phyloP scores from a whole-genome alignment of 164 flowering plant species.

The Pachysandra terminalis region DNA sequence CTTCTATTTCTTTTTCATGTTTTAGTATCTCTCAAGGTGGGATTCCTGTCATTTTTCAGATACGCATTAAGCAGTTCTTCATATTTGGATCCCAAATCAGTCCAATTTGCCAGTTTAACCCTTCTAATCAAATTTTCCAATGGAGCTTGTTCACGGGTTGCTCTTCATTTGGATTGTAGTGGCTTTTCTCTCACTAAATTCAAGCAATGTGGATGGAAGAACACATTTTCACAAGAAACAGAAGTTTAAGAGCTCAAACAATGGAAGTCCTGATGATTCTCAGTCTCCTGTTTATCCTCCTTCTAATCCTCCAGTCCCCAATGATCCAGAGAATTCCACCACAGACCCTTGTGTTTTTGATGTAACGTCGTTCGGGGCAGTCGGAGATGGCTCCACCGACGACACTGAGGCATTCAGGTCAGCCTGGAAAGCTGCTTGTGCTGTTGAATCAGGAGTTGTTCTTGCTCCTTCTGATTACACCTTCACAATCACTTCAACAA shows the following conservation, averaged over 20 bases:
- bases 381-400: constrained; percentile 77
- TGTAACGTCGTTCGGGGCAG: constrained; percentile 72
- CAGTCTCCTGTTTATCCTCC: constrained; percentile 21
- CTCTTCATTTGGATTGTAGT: constrained; percentile 19
- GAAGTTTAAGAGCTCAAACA: constrained; percentile 16
- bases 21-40: background rate
- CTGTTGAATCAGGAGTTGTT: constrained; percentile 53
- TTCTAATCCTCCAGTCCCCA: constrained; percentile 34
- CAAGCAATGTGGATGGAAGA: constrained; percentile 50
- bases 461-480: constrained; percentile 48
- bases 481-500: constrained; percentile 73
- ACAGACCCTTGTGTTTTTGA: constrained; percentile 45
- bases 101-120: background rate
- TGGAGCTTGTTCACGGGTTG: constrained; percentile 25
- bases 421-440: constrained; percentile 94
- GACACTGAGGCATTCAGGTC: constrained; percentile 74
- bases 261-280: too few relatives aligned
- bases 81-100: background rate
- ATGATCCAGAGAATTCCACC: constrained; percentile 27
- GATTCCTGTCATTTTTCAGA: constrained; percentile 16
- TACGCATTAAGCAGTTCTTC: background rate
- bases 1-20: constrained; percentile 3
- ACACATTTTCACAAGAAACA: constrained; percentile 46
- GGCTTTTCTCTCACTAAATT: constrained; percentile 13
- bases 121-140: constrained; percentile 9